Evolutionary conservation across 306 rosid species (phyloP).

Genomic region (Begonia peltatifolia): DNA sequence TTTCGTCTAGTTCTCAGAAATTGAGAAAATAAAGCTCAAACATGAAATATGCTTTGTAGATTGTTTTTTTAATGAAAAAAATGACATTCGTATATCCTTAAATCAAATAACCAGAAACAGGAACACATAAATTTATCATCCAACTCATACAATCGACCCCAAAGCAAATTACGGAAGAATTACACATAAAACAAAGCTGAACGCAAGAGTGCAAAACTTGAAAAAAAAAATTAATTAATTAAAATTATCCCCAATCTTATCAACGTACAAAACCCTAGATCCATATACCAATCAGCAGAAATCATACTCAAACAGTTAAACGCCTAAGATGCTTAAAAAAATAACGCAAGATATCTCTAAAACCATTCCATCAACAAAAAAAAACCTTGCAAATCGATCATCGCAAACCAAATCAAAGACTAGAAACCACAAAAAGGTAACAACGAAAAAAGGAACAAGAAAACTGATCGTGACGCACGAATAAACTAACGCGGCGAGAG

Average conservation of each 20-base stretch:
- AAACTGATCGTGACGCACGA: constrained; percentile 12
- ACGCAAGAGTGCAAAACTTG: background rate
- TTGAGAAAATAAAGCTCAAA: too few species aligned
- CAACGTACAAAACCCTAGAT: constrained; percentile 13
- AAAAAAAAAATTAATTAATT: too few species aligned
- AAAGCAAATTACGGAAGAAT: background rate
- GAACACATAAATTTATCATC: background rate
- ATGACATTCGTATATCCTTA: too few species aligned
- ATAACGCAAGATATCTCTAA: constrained; percentile 5
- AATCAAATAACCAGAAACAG: background rate
- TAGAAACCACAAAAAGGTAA: background rate
- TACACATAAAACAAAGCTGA: background rate
- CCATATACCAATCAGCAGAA: constrained; percentile 8
- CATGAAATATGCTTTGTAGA: too few species aligned
- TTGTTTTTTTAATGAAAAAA: too few species aligned
- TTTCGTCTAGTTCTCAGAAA: too few species aligned
- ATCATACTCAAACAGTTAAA: constrained; percentile 1
- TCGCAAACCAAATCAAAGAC: background rate
- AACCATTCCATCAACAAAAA: too few species aligned
- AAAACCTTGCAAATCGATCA: too few species aligned
- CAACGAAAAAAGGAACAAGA: constrained; percentile 1
- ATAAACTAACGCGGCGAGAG: constrained; percentile 30
- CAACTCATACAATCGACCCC: background rate
- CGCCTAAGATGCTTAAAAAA: background rate
- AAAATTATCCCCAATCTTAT: background rate